Evolutionary conservation across 192 early-diverging fungal species (phyloP).

Genomic region (Jimgerdemannia flammicorona): DNA sequence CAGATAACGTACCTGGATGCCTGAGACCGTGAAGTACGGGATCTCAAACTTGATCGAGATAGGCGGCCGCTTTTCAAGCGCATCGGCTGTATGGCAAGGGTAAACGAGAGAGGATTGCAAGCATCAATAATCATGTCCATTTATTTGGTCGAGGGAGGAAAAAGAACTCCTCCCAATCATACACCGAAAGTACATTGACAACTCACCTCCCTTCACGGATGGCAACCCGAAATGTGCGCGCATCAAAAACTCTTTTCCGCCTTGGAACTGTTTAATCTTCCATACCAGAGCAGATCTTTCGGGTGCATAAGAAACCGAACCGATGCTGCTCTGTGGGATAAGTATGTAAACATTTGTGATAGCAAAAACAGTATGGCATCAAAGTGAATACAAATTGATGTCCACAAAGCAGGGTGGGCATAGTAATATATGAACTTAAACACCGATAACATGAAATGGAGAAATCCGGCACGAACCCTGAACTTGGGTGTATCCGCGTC

Average conservation of each 20-base stretch:
- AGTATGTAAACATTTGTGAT: background rate
- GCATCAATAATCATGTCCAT: slow-evolving; percentile 5
- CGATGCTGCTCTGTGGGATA: slow-evolving; percentile 64
- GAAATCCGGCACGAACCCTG: slow-evolving; percentile 49
- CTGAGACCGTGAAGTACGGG: slow-evolving; percentile 86
- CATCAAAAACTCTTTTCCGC: slow-evolving; percentile 95
- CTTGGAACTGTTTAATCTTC: slow-evolving; percentile 98
- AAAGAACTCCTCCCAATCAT: background rate
- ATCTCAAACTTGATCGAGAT: slow-evolving; percentile 88
- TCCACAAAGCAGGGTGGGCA: too few species aligned
- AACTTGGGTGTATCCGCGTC: slow-evolving; percentile 98
- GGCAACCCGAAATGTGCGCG: slow-evolving; percentile 83
- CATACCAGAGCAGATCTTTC: slow-evolving; percentile 93
- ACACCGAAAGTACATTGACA: background rate
- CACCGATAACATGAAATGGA: background rate
- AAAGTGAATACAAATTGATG: background rate
- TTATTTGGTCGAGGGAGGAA: background rate
- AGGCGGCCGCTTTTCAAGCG: slow-evolving; percentile 76
- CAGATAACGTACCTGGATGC: slow-evolving; percentile 87
- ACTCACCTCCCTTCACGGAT: slow-evolving; percentile 69
- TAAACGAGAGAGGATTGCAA: background rate
- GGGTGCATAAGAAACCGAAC: slow-evolving; percentile 88
- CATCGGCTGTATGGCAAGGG: slow-evolving; percentile 48
- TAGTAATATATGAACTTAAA: background rate
- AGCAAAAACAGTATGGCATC: background rate